Percentiles rank a stretch among this genome's conserved stretches.
These are phyloP conservation scores for Tolypocladium paradoxum DNA, from an alignment of 2,329 filamentous ascomycete species.

Conservation along the genomic window DNA sequence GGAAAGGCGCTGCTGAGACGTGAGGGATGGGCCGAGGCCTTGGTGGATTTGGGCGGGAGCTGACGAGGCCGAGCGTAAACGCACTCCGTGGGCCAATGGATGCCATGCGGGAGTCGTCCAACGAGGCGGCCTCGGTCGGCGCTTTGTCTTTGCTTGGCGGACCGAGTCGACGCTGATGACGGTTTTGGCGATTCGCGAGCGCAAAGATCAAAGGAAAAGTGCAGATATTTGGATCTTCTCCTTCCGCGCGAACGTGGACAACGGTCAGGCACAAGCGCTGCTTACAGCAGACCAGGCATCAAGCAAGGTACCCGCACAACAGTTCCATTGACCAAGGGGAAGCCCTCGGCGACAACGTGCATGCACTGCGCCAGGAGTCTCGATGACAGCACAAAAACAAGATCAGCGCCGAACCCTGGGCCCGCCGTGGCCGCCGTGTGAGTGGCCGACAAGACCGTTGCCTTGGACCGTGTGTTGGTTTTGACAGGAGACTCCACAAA, in stretches of 20 bases:
- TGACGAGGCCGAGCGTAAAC: not conserved
- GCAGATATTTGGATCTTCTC: too few relatives aligned
- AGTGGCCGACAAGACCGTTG: not conserved
- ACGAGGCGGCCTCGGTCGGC: too few relatives aligned
- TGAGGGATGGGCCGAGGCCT: not conserved
- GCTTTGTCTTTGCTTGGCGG: not conserved
- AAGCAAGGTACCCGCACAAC: too few relatives aligned
- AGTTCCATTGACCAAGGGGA: too few relatives aligned
- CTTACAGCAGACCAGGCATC: too few relatives aligned
- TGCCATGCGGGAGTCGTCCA: not conserved
- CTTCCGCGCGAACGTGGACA: too few relatives aligned
- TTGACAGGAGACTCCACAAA: not conserved
- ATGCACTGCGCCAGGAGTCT: not conserved
- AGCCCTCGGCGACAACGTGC: too few relatives aligned
- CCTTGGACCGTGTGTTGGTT: not conserved
- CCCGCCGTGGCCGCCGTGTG: not conserved
- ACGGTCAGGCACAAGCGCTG: too few relatives aligned
- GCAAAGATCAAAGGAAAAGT: not conserved
- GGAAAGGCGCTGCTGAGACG: not conserved
- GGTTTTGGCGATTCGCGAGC: too few relatives aligned
- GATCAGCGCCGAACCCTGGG: slow-evolving; percentile 11
- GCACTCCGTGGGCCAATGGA: not conserved
- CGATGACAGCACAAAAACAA: slow-evolving; percentile 26
- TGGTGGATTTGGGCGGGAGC: not conserved
- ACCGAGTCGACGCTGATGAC: too few relatives aligned